Evolutionary conservation across 345 rosid genomes (phyloP).

Genomic region (Citrus reticulata): DNA sequence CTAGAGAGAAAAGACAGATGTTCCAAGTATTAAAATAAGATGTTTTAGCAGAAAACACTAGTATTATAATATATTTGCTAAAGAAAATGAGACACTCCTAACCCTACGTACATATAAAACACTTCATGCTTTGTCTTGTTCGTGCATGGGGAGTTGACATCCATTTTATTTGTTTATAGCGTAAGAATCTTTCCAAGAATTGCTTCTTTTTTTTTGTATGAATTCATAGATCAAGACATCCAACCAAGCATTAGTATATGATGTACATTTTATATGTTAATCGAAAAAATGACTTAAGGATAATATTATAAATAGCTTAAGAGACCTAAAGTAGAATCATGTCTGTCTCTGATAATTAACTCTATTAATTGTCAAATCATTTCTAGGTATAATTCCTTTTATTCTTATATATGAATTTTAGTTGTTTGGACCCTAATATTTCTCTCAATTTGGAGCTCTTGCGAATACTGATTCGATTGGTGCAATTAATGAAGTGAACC

Average conservation of each 20-base stretch:
- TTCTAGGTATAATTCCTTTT: constrained; percentile 11
- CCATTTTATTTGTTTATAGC: constrained; percentile 16
- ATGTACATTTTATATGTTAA: not conserved
- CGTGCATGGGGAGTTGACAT: constrained; percentile 42
- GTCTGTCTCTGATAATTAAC: constrained; percentile 16
- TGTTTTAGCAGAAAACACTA: constrained; percentile 13
- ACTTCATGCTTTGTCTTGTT: constrained; percentile 22
- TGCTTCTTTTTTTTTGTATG: constrained; percentile 7
- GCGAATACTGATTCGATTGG: constrained; percentile 7
- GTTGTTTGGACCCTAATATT: constrained; percentile 1
- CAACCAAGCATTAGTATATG: constrained; percentile 11
- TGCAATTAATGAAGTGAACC: constrained; percentile 10
- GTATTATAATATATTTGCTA: not conserved
- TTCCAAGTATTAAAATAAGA: constrained; percentile 13
- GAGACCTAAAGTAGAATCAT: constrained; percentile 18
- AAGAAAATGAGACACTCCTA: constrained; percentile 4
- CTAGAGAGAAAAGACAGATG: constrained; percentile 7
- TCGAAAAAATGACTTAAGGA: not conserved
- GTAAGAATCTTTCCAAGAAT: constrained; percentile 38
- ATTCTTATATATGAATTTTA: not conserved
- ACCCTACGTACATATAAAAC: constrained; percentile 10
- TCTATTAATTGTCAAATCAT: constrained; percentile 8
- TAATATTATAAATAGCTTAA: not conserved
- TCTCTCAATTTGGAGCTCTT: constrained; percentile 15
- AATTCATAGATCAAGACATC: constrained; percentile 24